Evolutionary conservation across 345 rosid genomes (phyloP).

Genomic region (Ailanthus altissimus): DNA sequence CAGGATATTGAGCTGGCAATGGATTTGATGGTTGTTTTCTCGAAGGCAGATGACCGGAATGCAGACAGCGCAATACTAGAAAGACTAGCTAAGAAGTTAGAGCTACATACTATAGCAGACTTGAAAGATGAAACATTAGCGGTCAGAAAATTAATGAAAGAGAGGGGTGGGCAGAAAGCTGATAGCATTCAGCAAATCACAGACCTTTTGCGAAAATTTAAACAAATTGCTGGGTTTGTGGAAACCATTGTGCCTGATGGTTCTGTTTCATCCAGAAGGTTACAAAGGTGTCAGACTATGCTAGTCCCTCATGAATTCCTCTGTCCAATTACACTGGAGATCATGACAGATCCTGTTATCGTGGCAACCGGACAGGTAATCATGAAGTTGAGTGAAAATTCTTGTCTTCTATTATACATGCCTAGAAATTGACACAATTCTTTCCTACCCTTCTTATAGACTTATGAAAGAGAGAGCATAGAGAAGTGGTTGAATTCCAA

Average conservation of each 20-base stretch:
- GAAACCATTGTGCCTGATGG: conserved; percentile 37
- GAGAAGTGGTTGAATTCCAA: conserved; percentile 57
- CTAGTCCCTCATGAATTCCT: conserved; percentile 56
- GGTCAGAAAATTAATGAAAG: conserved; percentile 39
- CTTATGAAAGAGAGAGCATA: conserved; percentile 63
- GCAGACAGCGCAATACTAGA: conserved; percentile 56
- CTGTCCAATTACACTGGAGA: conserved; percentile 58
- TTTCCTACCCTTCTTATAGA: conserved; percentile 29
- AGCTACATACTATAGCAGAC: conserved; percentile 50
- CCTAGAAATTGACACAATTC: conserved; percentile 16
- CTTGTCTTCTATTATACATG: neutral
- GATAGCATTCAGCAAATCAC: conserved; percentile 43
- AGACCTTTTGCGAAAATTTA: conserved; percentile 48
- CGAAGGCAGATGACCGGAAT: conserved; percentile 46
- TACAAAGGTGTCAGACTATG: conserved; percentile 40
- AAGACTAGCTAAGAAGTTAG: conserved; percentile 58
- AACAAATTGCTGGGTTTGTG: conserved; percentile 47
- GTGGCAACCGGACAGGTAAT: conserved; percentile 72
- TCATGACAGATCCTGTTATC: conserved; percentile 69
- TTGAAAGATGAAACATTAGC: conserved; percentile 50
- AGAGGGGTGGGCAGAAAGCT: conserved; percentile 37
- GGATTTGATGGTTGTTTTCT: conserved; percentile 65
- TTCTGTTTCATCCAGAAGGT: conserved; percentile 33
- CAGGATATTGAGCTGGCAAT: conserved; percentile 66
- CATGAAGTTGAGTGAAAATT: neutral